Percentiles rank a stretch among this genome's conserved stretches.
phyloP scores from a whole-genome alignment of 495 filamentous ascomycete species.

The Bathelium albidoporum region DNA sequence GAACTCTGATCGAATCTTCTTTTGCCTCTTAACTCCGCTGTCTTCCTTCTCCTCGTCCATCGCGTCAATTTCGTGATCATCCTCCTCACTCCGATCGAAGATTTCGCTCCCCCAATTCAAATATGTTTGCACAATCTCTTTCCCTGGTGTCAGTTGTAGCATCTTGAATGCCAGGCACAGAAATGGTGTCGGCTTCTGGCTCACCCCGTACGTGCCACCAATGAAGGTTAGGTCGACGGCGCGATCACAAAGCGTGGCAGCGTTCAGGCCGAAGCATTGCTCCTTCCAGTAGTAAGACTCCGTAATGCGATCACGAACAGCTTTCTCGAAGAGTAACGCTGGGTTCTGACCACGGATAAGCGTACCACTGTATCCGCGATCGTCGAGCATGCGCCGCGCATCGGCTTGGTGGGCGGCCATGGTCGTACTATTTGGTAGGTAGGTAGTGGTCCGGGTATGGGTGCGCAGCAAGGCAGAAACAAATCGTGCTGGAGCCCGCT shows the following conservation, averaged over 20 bases:
- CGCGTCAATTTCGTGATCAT: slow-evolving; percentile 9
- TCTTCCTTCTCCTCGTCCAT: neutral
- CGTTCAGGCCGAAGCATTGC: slow-evolving; percentile 92
- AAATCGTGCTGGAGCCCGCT: no score
- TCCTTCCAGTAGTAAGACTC: slow-evolving; percentile 98
- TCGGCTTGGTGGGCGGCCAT: slow-evolving; percentile 35
- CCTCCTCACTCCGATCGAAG: slow-evolving; percentile 45
- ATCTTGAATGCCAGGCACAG: slow-evolving; percentile 93
- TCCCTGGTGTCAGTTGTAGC: slow-evolving; percentile 70
- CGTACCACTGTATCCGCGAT: slow-evolving; percentile 48
- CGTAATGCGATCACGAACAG: slow-evolving; percentile 86
- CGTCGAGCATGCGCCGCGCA: slow-evolving; percentile 35
- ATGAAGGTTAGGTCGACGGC: slow-evolving; percentile 73
- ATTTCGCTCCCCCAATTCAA: slow-evolving; percentile 59
- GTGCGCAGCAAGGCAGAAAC: no score
- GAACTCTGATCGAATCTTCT: slow-evolving; percentile 19
- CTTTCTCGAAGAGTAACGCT: slow-evolving; percentile 80
- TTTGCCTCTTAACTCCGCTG: slow-evolving; percentile 1
- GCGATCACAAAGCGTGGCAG: slow-evolving; percentile 79
- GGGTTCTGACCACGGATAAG: slow-evolving; percentile 75
- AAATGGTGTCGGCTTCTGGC: slow-evolving; percentile 81
- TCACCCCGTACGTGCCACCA: slow-evolving; percentile 73
- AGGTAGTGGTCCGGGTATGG: no score
- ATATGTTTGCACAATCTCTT: slow-evolving; percentile 73
- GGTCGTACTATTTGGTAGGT: no score